phyloP scores from a whole-genome alignment of 1,284 basidiomycete genomes.

The Pseudomicrostroma phylloplanum region DNA sequence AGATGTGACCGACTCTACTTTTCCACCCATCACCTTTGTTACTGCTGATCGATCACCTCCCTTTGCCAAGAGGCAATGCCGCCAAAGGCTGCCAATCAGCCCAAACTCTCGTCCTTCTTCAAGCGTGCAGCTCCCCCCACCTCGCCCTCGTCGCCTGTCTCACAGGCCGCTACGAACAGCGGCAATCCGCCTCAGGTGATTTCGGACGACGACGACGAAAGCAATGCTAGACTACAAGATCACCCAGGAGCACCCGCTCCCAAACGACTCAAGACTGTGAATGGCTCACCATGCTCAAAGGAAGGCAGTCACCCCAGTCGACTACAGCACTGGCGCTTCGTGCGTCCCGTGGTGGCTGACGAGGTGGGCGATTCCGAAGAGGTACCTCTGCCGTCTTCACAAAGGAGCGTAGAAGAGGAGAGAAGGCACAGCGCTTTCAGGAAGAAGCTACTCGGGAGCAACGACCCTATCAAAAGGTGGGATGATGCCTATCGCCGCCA shows the following conservation, averaged over 20 bases:
- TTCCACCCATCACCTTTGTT: too few species aligned
- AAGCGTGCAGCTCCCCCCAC: neutral
- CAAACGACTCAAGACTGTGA: neutral
- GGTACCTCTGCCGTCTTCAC: neutral
- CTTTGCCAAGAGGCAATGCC: slow-evolving; percentile 1
- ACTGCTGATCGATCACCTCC: too few species aligned
- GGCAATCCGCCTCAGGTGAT: neutral
- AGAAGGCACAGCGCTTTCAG: neutral
- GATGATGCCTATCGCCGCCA: neutral
- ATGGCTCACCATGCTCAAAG: too few species aligned
- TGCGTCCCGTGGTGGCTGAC: neutral
- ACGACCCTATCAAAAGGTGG: neutral
- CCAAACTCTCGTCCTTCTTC: slow-evolving; percentile 2
- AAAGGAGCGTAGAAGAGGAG: neutral
- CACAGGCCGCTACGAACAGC: neutral
- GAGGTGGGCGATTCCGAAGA: neutral
- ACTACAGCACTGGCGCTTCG: slow-evolving; percentile 4
- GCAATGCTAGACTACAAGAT: too few species aligned
- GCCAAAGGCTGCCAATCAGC: neutral
- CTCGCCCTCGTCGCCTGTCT: neutral
- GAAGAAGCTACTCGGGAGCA: neutral
- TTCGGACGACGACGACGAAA: slow-evolving; percentile 2
- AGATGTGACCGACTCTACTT: too few species aligned
- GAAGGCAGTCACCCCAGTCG: neutral
- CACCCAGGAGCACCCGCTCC: neutral